Evolutionary conservation across 2,329 filamentous ascomycete species (phyloP).

Genomic region (Paracoccidioides brasiliensis): DNA sequence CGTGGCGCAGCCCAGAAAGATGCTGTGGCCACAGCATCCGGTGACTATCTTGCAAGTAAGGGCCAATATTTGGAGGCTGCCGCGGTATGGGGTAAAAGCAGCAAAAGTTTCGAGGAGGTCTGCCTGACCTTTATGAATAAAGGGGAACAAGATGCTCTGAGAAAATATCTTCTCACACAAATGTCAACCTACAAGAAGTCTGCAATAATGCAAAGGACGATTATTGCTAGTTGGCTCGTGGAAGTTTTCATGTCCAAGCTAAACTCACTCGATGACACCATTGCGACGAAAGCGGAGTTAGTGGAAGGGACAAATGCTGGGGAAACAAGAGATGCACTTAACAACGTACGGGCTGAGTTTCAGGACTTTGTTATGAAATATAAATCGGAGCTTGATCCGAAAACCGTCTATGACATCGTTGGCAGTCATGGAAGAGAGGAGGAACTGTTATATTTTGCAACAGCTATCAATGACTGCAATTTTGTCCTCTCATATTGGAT

Average conservation of each 20-base stretch:
- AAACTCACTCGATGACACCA: constrained; percentile 85
- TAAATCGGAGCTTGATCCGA: constrained; percentile 75
- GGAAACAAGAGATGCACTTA: constrained; percentile 60
- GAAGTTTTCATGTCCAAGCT: constrained; percentile 97
- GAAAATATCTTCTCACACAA: constrained; percentile 80
- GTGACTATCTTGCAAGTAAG: constrained; percentile 72
- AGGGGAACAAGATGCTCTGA: constrained; percentile 75
- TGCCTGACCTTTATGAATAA: constrained; percentile 83
- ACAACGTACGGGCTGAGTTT: constrained; percentile 60
- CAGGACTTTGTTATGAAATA: constrained; percentile 77
- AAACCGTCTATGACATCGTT: constrained; percentile 90
- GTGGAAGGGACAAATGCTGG: constrained; percentile 57
- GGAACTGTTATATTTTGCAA: constrained; percentile 84
- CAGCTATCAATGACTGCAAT: constrained; percentile 76
- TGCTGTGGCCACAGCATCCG: constrained; percentile 79
- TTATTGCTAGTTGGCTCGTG: constrained; percentile 90
- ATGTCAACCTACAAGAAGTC: constrained; percentile 69
- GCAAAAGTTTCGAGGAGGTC: constrained; percentile 93
- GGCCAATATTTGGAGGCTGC: constrained; percentile 78
- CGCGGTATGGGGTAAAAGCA: constrained; percentile 82
- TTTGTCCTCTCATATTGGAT: constrained; percentile 97
- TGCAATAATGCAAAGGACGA: constrained; percentile 79
- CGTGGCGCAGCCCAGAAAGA: constrained; percentile 72
- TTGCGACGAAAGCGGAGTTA: constrained; percentile 75
- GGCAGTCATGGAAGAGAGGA: constrained; percentile 90